Percentiles rank a stretch among this genome's conserved stretches.
Evolutionary conservation across 2,329 filamentous ascomycete genomes (phyloP).

Genomic region (Cercospora zeina): DNA sequence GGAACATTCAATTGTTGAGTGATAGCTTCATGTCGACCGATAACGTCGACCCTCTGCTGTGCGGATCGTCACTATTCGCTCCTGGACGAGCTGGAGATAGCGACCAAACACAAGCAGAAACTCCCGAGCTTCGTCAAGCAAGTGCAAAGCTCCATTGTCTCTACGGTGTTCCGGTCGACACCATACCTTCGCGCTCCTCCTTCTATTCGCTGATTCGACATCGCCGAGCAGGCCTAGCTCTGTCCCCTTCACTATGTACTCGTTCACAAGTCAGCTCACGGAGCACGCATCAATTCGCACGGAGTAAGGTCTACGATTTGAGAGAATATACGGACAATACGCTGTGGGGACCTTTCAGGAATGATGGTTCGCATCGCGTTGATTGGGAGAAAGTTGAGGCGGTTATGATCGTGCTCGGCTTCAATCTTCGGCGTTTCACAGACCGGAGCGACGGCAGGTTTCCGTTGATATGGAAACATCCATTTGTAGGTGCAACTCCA

Average conservation of each 20-base stretch:
- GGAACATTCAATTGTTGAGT: slow-evolving; percentile 46
- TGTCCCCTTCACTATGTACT: slow-evolving; percentile 31
- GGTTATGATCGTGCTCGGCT: slow-evolving; percentile 66
- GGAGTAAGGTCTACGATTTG: slow-evolving; percentile 71
- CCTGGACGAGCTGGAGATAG: slow-evolving; percentile 50
- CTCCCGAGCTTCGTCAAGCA: slow-evolving; percentile 56
- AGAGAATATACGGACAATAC: slow-evolving; percentile 63
- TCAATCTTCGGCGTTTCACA: slow-evolving; percentile 58
- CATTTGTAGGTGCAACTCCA: slow-evolving; percentile 58
- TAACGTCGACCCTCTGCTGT: slow-evolving; percentile 63
- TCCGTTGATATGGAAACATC: slow-evolving; percentile 55
- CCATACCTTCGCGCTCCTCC: slow-evolving; percentile 32
- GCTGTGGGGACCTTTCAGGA: slow-evolving; percentile 70
- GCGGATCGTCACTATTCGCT: slow-evolving; percentile 63
- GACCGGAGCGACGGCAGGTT: slow-evolving; percentile 50
- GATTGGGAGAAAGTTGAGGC: slow-evolving; percentile 83
- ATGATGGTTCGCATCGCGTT: slow-evolving; percentile 61
- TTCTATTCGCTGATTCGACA: slow-evolving; percentile 31
- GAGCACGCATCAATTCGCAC: slow-evolving; percentile 56
- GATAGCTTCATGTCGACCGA: slow-evolving; percentile 47
- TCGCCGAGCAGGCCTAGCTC: slow-evolving; percentile 13
- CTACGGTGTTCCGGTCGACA: slow-evolving; percentile 62
- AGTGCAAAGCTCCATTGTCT: slow-evolving; percentile 69
- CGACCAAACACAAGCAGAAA: slow-evolving; percentile 44
- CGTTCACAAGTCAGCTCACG: slow-evolving; percentile 21